Evolutionary conservation across 768 basidiomycete species (phyloP), one percentile per base, ranked within the genome.

Genomic region (Rossbeevera mucosa): DNA sequence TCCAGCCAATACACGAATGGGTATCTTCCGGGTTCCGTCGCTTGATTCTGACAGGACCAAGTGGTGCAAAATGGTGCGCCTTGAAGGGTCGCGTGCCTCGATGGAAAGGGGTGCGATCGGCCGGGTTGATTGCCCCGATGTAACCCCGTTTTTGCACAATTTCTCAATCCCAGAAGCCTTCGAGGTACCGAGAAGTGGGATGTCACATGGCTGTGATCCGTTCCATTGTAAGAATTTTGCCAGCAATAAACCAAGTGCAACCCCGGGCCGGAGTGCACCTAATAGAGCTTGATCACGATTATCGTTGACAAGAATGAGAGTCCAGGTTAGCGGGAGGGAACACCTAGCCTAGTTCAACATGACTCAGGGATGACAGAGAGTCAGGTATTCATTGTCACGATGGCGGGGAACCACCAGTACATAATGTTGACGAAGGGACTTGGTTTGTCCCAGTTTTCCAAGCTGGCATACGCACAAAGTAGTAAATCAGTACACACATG

Each of bases 61-160:
- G 40, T 22, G 26, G 18, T 24, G 43, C 28, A 22, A 42, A 40
- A 40, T 57, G 30, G 24, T 16, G 40, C 7, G 18, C 8, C n/a
- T 18, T 8, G 8, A 38, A 38, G 4, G 29, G 33, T 11, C 26
- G 36, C 54, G 28, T 61, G 83, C 89, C 76, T 78, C 94, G 92
- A 4, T 91, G 93, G 59, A 94, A 96, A 0, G 90, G 86, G 4
- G 95, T 96, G 26, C 86, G 89, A 9, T 95, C 95, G 1, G 93
- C 95, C 3, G 94, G 94, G 65, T 98, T 97, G 61, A 96, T 85
- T 29, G 86, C 77, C 33, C 96, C 77, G 59, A 95, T 85, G 69
- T 97, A 98, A 0, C 95, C 93, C 64, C 91, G 88, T 60, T 84
- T 84, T 81, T 12, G 91, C 82, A 59, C 91, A 94, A 8, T 36